phyloP scores from a whole-genome alignment of 2,329 filamentous ascomycete genomes.

The Colletotrichum truncatum region DNA sequence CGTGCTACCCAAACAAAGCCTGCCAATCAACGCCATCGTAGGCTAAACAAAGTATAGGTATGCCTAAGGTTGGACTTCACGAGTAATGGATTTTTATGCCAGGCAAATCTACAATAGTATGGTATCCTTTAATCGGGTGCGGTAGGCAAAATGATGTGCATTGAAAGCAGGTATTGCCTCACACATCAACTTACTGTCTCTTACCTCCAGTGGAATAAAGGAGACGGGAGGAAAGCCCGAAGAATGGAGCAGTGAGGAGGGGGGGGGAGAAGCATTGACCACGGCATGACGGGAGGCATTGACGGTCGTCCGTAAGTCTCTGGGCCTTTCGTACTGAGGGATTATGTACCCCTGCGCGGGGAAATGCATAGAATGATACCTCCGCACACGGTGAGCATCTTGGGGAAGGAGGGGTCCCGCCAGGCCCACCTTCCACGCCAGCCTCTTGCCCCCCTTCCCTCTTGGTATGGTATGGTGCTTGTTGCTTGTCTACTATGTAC shows the following conservation, averaged over 20 bases:
- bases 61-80: neutral
- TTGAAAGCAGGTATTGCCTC: too few species aligned
- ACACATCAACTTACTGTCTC: too few species aligned
- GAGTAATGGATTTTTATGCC: neutral
- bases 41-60: too few species aligned
- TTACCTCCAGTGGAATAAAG: too few species aligned
- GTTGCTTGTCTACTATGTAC: too few species aligned
- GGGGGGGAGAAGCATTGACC: neutral
- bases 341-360: neutral
- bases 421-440: slow-evolving; percentile 14
- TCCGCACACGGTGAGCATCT: slow-evolving; percentile 4
- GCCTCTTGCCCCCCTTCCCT: slow-evolving; percentile 7
- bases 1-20: neutral
- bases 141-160: too few species aligned
- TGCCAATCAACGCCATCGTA: neutral
- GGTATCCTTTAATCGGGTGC: too few species aligned
- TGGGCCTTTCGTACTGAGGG: neutral
- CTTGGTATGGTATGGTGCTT: too few species aligned
- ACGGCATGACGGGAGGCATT: too few species aligned
- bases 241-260: too few species aligned
- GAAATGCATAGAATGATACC: slow-evolving; percentile 6
- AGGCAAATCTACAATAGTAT: neutral
- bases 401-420: slow-evolving; percentile 12
- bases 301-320: neutral
- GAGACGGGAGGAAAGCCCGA: too few species aligned